phyloP scores from a whole-genome alignment of 345 rosid genomes.

The Hirschfeldia incana region DNA sequence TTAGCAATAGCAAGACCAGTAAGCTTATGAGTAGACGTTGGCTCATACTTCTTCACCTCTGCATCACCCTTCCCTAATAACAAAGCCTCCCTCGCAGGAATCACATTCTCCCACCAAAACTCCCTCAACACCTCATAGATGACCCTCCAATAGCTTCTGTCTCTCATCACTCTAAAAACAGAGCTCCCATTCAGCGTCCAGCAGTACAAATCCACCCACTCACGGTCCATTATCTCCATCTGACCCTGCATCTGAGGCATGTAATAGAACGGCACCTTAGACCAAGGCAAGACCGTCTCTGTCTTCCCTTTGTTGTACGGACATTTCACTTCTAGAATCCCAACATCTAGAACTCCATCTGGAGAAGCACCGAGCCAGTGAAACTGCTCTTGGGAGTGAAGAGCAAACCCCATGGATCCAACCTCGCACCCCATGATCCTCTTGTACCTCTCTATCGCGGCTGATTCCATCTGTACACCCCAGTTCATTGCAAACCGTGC shows the following conservation, averaged over 20 bases:
- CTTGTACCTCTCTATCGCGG: constrained; percentile 71
- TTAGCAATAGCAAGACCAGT: constrained; percentile 65
- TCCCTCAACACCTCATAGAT: constrained; percentile 66
- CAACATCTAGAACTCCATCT: constrained; percentile 77
- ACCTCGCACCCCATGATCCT: constrained; percentile 76
- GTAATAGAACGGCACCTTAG: constrained; percentile 78
- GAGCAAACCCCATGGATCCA: constrained; percentile 66
- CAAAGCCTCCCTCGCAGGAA: constrained; percentile 79
- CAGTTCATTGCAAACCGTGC: constrained; percentile 68
- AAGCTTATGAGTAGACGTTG: constrained; percentile 62
- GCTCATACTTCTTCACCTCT: constrained; percentile 55
- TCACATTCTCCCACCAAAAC: constrained; percentile 89
- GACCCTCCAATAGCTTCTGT: constrained; percentile 66
- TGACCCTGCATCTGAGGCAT: constrained; percentile 98
- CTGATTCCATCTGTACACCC: constrained; percentile 77
- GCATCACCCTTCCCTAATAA: constrained; percentile 46
- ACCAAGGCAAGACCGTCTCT: constrained; percentile 77
- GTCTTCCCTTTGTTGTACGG: constrained; percentile 96
- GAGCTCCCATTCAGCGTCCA: constrained; percentile 95
- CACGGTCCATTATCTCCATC: constrained; percentile 88
- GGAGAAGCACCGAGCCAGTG: constrained; percentile 97
- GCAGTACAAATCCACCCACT: constrained; percentile 88
- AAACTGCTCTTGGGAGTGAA: constrained; percentile 58
- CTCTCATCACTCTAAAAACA: constrained; percentile 66
- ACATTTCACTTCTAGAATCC: constrained; percentile 89